Percentiles rank a stretch among this genome's conserved stretches.
These are phyloP conservation scores for Globisporangium spiculum DNA, from an alignment of 352 stramenopile genomes.

Conservation along the genomic window DNA sequence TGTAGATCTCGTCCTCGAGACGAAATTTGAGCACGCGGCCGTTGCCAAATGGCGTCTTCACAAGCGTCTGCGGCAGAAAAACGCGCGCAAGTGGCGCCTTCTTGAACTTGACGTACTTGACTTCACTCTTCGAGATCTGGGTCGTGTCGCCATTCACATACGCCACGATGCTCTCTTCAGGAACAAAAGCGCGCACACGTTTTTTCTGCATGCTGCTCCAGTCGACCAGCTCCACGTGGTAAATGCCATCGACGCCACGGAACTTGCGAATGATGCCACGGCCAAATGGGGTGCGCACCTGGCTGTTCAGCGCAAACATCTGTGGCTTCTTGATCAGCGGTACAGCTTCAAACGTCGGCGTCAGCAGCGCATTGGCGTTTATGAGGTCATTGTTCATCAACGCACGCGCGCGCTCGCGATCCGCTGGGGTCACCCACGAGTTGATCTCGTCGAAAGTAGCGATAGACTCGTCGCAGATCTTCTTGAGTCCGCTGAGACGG, in stretches of 20 bases:
- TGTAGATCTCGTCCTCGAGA: constrained; percentile 69
- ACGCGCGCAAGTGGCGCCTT: constrained; percentile 37
- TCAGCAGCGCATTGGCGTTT: constrained; percentile 63
- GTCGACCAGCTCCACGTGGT: constrained; percentile 74
- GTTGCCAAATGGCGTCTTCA: constrained; percentile 80
- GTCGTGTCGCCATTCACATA: constrained; percentile 38
- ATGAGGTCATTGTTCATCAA: constrained; percentile 67
- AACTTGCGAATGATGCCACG: constrained; percentile 71
- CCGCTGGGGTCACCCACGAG: constrained; percentile 52
- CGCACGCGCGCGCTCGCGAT: constrained; percentile 52
- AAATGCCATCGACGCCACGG: constrained; percentile 71
- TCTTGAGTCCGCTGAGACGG: constrained; percentile 57
- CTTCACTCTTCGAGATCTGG: constrained; percentile 36
- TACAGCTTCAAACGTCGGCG: constrained; percentile 24
- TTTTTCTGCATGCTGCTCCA: constrained; percentile 42
- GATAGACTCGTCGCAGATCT: constrained; percentile 57
- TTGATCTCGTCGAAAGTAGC: constrained; percentile 56
- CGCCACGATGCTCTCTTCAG: constrained; percentile 48
- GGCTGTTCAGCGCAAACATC: constrained; percentile 47
- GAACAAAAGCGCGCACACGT: constrained; percentile 50
- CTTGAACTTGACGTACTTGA: constrained; percentile 60
- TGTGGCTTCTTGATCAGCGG: constrained; percentile 58
- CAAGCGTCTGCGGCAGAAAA: constrained; percentile 47
- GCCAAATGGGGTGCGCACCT: constrained; percentile 66
- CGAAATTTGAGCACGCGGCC: constrained; percentile 61